Conservation (phyloP, 768 basidiomycete genomes). For the Mycena filopes region DNA sequence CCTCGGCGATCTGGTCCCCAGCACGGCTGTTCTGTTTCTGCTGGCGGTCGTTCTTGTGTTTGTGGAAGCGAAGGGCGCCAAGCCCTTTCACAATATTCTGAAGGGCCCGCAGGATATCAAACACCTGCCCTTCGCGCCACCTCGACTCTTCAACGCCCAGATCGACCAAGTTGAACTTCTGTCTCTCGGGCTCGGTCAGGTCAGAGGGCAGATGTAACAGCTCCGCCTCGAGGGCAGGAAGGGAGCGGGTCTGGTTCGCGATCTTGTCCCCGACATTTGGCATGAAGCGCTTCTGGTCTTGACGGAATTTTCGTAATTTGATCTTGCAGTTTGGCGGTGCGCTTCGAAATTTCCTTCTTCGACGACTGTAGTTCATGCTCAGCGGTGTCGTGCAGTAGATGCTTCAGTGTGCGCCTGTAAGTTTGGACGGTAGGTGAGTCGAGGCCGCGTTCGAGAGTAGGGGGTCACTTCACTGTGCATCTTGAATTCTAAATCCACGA, state of each 20-base stretch:
- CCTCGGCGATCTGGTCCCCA: too few species aligned
- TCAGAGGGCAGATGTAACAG: conserved; percentile 2
- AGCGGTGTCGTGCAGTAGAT: neutral
- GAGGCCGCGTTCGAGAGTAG: too few species aligned
- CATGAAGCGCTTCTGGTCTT: neutral
- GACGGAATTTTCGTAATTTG: neutral
- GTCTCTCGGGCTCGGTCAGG: neutral
- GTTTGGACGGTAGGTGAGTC: too few species aligned
- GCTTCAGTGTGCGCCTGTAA: neutral
- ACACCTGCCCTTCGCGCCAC: conserved; percentile 15
- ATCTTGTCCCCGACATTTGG: neutral
- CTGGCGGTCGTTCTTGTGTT: conserved; percentile 6
- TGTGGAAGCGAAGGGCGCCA: neutral
- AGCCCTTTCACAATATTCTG: conserved; percentile 1
- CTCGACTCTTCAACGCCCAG: neutral
- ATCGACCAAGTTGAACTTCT: neutral
- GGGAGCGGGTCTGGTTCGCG: neutral
- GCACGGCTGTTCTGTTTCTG: conserved; percentile 2
- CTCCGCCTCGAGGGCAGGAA: neutral
- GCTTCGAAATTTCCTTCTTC: neutral
- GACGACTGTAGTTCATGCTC: neutral
- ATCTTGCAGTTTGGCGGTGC: too few species aligned
- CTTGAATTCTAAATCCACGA: conserved; percentile 2
- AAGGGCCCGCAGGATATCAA: conserved; percentile 2
- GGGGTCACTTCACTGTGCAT: neutral